A percentile compares a stretch with the other conserved stretches of the same genome.
These are phyloP conservation scores for Citrus australasica DNA, from an alignment of 345 rosid genomes.

Conservation along the genomic window DNA sequence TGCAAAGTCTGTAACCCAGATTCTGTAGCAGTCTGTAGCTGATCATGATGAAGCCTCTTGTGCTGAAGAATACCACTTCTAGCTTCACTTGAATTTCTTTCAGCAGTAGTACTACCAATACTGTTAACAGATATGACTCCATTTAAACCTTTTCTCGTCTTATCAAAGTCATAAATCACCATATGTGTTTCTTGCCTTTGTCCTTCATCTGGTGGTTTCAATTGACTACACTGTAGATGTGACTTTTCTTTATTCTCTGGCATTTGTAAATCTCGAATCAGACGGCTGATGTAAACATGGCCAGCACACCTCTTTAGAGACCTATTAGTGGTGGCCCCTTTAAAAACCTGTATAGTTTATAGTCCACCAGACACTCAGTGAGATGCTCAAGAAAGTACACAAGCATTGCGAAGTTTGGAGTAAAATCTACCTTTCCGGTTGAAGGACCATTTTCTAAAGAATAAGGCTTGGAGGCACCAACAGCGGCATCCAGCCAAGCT, in stretches of 20 bases:
- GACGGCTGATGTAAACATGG: slow-evolving; percentile 63
- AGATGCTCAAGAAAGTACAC: slow-evolving; percentile 1
- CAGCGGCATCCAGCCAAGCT: slow-evolving; percentile 50
- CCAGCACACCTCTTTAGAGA: slow-evolving; percentile 52
- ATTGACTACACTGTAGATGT: slow-evolving; percentile 20
- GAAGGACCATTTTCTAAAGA: slow-evolving; percentile 29
- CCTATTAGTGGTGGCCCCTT: slow-evolving; percentile 22
- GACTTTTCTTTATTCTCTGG: slow-evolving; percentile 31
- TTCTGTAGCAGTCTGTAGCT: slow-evolving; percentile 17
- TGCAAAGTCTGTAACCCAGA: slow-evolving; percentile 24
- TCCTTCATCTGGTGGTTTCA: slow-evolving; percentile 29
- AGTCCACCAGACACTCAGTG: slow-evolving; percentile 6
- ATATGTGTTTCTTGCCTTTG: slow-evolving; percentile 26
- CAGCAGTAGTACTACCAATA: background rate
- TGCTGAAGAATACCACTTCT: slow-evolving; percentile 24
- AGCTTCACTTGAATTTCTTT: slow-evolving; percentile 24
- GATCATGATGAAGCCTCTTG: slow-evolving; percentile 28
- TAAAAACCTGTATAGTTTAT: slow-evolving; percentile 29
- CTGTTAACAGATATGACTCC: slow-evolving; percentile 9
- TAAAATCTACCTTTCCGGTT: slow-evolving; percentile 33
- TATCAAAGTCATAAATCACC: slow-evolving; percentile 22
- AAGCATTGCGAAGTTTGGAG: background rate
- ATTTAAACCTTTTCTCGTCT: slow-evolving; percentile 22
- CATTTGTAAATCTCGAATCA: slow-evolving; percentile 45
- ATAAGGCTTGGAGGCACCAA: slow-evolving; percentile 28